These are phyloP conservation scores for Microcyclosporella mali DNA, from an alignment of 2,329 filamentous ascomycete species.

Conservation along the genomic window DNA sequence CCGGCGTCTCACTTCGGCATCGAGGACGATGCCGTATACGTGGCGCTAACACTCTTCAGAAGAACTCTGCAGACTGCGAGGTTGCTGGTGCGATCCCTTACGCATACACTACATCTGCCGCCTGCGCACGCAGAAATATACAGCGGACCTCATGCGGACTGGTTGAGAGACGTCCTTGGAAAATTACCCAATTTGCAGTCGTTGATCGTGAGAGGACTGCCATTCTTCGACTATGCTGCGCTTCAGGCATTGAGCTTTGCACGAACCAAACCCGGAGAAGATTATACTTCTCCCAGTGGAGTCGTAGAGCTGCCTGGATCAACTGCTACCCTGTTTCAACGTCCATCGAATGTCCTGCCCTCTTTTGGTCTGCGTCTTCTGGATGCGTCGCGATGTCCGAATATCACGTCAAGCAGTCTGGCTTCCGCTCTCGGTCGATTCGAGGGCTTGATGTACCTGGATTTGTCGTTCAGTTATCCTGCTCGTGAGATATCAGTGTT, in stretches of 20 bases:
- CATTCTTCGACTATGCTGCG: conserved; percentile 57
- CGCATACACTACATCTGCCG: conserved; percentile 56
- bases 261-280: conserved; percentile 24
- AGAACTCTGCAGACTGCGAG: conserved; percentile 51
- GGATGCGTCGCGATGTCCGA: conserved; percentile 51
- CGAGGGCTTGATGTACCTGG: conserved; percentile 51
- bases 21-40: conserved; percentile 56
- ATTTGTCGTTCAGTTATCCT: conserved; percentile 46
- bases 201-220: conserved; percentile 52
- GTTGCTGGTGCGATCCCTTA: conserved; percentile 48
- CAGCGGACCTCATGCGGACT: conserved; percentile 52
- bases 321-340: conserved; percentile 15
- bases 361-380: conserved; percentile 49
- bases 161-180: conserved; percentile 55
- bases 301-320: conserved; percentile 31
- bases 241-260: conserved; percentile 41
- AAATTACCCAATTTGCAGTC: conserved; percentile 54
- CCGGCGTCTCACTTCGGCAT: conserved; percentile 57
- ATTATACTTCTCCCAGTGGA: conserved; percentile 19
- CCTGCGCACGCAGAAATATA: conserved; percentile 57
- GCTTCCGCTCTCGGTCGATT: conserved; percentile 48
- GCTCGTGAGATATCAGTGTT: conserved; percentile 38
- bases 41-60: conserved; percentile 55
- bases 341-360: conserved; percentile 10
- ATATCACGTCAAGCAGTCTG: conserved; percentile 52